A percentile compares a stretch with the other conserved stretches of the same genome.
These are phyloP conservation scores for Eragrostis nindensis DNA, from an alignment of 176 grass and related monocot species.

Conservation along the genomic window DNA sequence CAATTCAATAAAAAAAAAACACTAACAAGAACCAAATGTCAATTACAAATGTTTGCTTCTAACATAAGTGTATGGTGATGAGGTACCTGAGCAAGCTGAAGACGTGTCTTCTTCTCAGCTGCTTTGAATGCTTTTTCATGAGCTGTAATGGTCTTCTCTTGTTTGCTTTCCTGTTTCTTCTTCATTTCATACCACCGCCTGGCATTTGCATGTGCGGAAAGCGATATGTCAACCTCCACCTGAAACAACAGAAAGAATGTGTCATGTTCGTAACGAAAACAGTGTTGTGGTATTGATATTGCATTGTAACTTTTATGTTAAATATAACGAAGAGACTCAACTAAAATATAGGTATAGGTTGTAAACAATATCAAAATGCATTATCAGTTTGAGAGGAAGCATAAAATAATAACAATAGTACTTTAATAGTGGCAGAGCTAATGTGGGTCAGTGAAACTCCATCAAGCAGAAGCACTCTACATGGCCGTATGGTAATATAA, in stretches of 20 bases:
- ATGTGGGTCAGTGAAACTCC: not conserved
- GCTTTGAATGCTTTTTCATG: slow-evolving; percentile 99
- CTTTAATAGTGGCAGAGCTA: not conserved
- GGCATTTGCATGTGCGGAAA: slow-evolving; percentile 99
- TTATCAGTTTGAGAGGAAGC: slow-evolving; percentile 20
- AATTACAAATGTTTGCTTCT: not conserved
- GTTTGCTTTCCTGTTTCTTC: slow-evolving; percentile 96
- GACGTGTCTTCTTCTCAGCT: slow-evolving; percentile 93
- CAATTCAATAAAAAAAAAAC: slow-evolving; percentile 16
- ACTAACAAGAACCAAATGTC: slow-evolving; percentile 11
- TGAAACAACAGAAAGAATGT: slow-evolving; percentile 38
- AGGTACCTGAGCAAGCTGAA: slow-evolving; percentile 93
- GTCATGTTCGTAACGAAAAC: slow-evolving; percentile 12
- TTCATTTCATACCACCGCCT: slow-evolving; percentile 93
- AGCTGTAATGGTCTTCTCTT: slow-evolving; percentile 91
- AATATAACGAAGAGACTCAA: not conserved
- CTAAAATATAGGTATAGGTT: slow-evolving; percentile 29
- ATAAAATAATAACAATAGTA: not conserved
- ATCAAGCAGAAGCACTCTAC: slow-evolving; percentile 3
- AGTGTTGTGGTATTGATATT: slow-evolving; percentile 11
- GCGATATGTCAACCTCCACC: slow-evolving; percentile 98
- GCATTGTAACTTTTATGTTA: not conserved
- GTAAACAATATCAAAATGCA: slow-evolving; percentile 32
- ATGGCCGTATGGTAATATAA: not conserved
- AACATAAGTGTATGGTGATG: slow-evolving; percentile 5